These are phyloP conservation scores for Claviceps cyperi DNA, from an alignment of 2,329 filamentous ascomycete genomes.

Conservation along the genomic window DNA sequence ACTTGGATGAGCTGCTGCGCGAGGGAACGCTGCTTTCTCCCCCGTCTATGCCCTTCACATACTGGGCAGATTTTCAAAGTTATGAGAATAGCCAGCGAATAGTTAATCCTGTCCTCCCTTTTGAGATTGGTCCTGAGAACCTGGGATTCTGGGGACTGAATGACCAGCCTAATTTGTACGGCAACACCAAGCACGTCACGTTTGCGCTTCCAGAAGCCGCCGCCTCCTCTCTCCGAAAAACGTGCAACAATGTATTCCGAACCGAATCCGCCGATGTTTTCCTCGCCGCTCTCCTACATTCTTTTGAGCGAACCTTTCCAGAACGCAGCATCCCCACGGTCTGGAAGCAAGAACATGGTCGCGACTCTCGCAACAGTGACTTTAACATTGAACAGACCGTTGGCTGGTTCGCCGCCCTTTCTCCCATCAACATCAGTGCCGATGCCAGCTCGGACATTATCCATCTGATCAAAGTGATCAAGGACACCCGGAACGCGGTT, in stretches of 20 bases:
- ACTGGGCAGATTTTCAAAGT: conserved; percentile 34
- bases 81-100: conserved; percentile 19
- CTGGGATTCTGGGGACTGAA: conserved; percentile 33
- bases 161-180: conserved; percentile 29
- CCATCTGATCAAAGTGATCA: conserved; percentile 35
- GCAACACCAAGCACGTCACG: conserved; percentile 24
- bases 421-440: conserved; percentile 31
- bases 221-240: conserved; percentile 26
- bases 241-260: conserved; percentile 30
- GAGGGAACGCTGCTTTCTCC: conserved; percentile 29
- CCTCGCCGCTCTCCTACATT: conserved; percentile 37
- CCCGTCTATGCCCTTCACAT: conserved; percentile 31
- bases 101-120: conserved; percentile 21
- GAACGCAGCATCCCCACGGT: conserved; percentile 35
- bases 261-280: conserved; percentile 40
- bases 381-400: conserved; percentile 42
- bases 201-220: conserved; percentile 30
- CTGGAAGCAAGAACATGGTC: conserved; percentile 39
- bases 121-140: conserved; percentile 24
- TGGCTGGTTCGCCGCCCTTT: conserved; percentile 45
- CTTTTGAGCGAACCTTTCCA: conserved; percentile 40
- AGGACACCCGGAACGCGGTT: conserved; percentile 33
- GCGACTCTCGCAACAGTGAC: conserved; percentile 27
- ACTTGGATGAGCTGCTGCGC: conserved; percentile 34
- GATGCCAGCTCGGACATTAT: conserved; percentile 33